Evolutionary conservation across 2,329 filamentous ascomycete species (phyloP).

Genomic region (Sporothrix phasma): DNA sequence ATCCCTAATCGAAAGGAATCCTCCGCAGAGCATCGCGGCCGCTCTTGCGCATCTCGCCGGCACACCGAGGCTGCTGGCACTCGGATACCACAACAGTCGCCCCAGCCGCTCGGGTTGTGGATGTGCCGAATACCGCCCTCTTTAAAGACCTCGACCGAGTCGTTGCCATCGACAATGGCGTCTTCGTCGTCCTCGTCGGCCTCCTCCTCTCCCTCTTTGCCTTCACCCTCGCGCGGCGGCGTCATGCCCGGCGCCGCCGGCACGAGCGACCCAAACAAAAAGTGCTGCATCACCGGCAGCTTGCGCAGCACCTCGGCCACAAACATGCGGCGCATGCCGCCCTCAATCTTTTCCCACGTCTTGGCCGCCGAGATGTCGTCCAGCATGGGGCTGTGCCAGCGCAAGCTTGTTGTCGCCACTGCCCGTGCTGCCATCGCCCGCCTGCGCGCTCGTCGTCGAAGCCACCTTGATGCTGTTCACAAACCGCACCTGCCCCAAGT

Average conservation of each 20-base stretch:
- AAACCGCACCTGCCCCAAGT: slow-evolving; percentile 85
- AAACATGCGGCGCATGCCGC: slow-evolving; percentile 95
- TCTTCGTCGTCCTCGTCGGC: slow-evolving; percentile 42
- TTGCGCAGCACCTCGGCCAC: slow-evolving; percentile 85
- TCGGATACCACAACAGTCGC: slow-evolving; percentile 96
- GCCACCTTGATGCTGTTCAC: slow-evolving; percentile 78
- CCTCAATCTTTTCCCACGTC: slow-evolving; percentile 85
- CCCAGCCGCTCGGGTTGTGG: slow-evolving; percentile 68
- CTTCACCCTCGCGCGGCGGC: slow-evolving; percentile 33
- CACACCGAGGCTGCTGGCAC: slow-evolving; percentile 90
- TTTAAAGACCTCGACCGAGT: slow-evolving; percentile 49
- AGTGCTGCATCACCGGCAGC: slow-evolving; percentile 97
- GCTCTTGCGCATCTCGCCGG: slow-evolving; percentile 75
- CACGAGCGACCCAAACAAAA: slow-evolving; percentile 80
- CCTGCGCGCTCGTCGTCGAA: neutral
- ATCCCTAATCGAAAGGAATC: slow-evolving; percentile 73
- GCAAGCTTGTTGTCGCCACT: slow-evolving; percentile 73
- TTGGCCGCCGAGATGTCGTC: slow-evolving; percentile 91
- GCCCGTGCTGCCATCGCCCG: neutral
- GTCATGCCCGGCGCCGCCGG: slow-evolving; percentile 77
- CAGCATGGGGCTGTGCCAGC: slow-evolving; percentile 97
- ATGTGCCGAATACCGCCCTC: slow-evolving; percentile 58
- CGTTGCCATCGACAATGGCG: slow-evolving; percentile 37
- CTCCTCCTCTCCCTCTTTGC: slow-evolving; percentile 25
- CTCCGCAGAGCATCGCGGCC: slow-evolving; percentile 54